phyloP scores from a whole-genome alignment of 1,139 yeast genomes.

The Nakaseomyces glabratus region DNA sequence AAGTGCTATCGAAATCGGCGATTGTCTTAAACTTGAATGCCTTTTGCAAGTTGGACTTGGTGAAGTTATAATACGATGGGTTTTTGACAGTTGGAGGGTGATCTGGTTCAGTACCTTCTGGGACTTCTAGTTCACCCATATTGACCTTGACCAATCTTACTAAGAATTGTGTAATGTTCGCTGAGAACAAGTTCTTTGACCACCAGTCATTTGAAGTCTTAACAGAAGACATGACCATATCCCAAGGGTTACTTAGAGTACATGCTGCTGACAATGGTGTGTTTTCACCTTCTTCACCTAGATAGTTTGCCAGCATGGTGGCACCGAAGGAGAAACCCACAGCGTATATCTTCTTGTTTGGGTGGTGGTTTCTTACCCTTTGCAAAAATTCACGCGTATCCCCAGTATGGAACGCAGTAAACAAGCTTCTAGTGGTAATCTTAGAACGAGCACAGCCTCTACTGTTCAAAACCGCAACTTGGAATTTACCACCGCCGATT shows the following conservation, averaged over 20 bases:
- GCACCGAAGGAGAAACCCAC: constrained; percentile 91
- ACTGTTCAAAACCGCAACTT: constrained; percentile 65
- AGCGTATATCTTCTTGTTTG: constrained; percentile 63
- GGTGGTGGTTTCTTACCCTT: constrained; percentile 46
- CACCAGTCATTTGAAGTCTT: constrained; percentile 46
- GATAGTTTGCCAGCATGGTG: constrained; percentile 62
- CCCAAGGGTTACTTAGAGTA: constrained; percentile 78
- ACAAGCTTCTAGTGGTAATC: constrained; percentile 64
- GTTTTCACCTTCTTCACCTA: constrained; percentile 59
- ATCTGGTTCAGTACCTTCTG: constrained; percentile 23
- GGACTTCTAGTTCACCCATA: constrained; percentile 40
- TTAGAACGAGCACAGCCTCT: constrained; percentile 85
- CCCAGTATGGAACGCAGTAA: constrained; percentile 64
- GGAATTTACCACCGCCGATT: constrained; percentile 36
- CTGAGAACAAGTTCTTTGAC: constrained; percentile 55
- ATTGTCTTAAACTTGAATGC: constrained; percentile 32
- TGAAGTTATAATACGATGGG: constrained; percentile 27
- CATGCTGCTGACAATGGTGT: constrained; percentile 55
- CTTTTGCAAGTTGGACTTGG: constrained; percentile 33
- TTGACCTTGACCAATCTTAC: constrained; percentile 56
- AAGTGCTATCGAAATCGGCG: constrained; percentile 57
- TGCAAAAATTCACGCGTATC: constrained; percentile 59
- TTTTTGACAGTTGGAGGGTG: constrained; percentile 31
- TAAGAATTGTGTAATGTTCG: constrained; percentile 59
- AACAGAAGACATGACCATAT: constrained; percentile 49